Conservation (phyloP, 495 filamentous ascomycete species). For the Aspergillus haitiensis region DNA sequence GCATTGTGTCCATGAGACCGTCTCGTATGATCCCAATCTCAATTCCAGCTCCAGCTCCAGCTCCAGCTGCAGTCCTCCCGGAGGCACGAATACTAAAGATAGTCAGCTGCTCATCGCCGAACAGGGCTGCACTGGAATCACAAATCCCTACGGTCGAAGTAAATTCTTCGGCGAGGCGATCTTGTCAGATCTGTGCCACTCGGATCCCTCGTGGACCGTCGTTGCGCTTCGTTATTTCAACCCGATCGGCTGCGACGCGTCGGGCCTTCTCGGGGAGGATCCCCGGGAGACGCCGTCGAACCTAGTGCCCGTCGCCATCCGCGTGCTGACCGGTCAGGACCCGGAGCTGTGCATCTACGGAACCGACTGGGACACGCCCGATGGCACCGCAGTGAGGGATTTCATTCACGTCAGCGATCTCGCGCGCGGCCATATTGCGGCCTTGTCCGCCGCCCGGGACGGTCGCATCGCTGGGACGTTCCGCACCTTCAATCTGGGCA, state of each 20-base stretch:
- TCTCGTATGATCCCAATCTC: no score
- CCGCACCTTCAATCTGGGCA: conserved; percentile 53
- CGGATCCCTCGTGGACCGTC: conserved; percentile 59
- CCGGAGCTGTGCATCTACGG: conserved; percentile 56
- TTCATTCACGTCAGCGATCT: conserved; percentile 63
- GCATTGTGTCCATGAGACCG: conserved; percentile 53
- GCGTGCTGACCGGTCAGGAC: conserved; percentile 54
- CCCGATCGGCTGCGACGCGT: conserved; percentile 62
- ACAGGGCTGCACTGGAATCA: conserved; percentile 52
- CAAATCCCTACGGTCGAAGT: conserved; percentile 62
- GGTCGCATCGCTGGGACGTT: conserved; percentile 38
- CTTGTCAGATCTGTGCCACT: conserved; percentile 53
- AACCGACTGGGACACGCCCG: conserved; percentile 59
- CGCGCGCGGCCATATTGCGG: conserved; percentile 61
- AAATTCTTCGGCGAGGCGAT: conserved; percentile 66
- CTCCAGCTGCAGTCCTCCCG: conserved; percentile 18
- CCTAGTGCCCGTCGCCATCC: conserved; percentile 58
- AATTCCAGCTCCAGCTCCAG: conserved; percentile 28
- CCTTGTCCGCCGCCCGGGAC: conserved; percentile 40
- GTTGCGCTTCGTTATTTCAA: conserved; percentile 66
- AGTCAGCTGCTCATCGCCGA: conserved; percentile 23
- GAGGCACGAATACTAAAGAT: no score
- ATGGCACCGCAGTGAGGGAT: conserved; percentile 57
- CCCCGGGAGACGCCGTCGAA: conserved; percentile 59
- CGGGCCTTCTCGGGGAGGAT: conserved; percentile 61